A percentile compares a stretch with the other conserved stretches of the same genome.
Evolutionary conservation across 176 grass and related monocot species (phyloP).

Genomic region (Puya raimondii): DNA sequence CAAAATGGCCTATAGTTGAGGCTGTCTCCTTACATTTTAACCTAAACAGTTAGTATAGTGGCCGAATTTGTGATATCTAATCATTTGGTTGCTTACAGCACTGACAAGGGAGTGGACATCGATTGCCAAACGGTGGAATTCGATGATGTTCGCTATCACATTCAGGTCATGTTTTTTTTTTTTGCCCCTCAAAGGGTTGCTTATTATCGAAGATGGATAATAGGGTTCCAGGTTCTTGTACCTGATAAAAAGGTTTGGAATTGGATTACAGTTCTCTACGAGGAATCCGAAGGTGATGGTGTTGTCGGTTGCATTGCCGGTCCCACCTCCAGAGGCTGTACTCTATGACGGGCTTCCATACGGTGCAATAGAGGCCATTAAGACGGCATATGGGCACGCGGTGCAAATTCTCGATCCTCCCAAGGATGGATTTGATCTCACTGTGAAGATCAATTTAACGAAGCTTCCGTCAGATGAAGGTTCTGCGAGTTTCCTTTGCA

Average conservation of each 20-base stretch:
- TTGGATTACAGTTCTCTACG: slow-evolving; percentile 30
- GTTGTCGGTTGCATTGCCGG: slow-evolving; percentile 69
- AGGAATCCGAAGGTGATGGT: slow-evolving; percentile 79
- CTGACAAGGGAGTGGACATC: slow-evolving; percentile 83
- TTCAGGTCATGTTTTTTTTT: slow-evolving; percentile 48
- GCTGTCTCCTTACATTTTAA: background rate
- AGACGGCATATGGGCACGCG: slow-evolving; percentile 64
- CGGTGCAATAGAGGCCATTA: slow-evolving; percentile 86
- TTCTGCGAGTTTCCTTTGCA: slow-evolving; percentile 84
- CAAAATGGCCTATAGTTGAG: too few species aligned
- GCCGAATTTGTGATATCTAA: background rate
- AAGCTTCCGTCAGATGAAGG: slow-evolving; percentile 94
- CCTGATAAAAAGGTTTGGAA: background rate
- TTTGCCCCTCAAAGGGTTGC: background rate
- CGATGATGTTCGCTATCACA: slow-evolving; percentile 91
- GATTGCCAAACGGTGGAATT: slow-evolving; percentile 97
- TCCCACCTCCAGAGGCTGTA: slow-evolving; percentile 73
- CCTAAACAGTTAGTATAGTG: slow-evolving; percentile 1
- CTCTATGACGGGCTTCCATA: slow-evolving; percentile 78
- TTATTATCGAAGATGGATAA: too few species aligned
- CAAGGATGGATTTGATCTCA: slow-evolving; percentile 93
- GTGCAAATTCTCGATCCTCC: slow-evolving; percentile 96
- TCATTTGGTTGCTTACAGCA: slow-evolving; percentile 27
- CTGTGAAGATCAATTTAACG: slow-evolving; percentile 93
- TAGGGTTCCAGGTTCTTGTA: background rate